Evolutionary conservation across 108 stramenopile genomes (phyloP).

Genomic region (Pseudonitzschia multistriata): DNA sequence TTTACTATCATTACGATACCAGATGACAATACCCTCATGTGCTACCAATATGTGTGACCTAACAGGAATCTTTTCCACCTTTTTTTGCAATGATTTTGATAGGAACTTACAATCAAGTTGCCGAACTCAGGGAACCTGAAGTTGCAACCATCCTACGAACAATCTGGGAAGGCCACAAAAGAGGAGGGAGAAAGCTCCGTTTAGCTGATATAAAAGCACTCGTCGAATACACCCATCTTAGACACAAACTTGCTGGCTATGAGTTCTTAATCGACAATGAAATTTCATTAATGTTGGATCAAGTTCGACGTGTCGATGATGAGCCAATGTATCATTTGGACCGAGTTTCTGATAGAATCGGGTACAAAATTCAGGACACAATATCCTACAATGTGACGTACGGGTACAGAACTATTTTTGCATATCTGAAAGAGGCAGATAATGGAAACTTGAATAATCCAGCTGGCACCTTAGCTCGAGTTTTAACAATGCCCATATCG

Average conservation of each 20-base stretch:
- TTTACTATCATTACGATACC: not conserved
- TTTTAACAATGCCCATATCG: slow-evolving; percentile 50
- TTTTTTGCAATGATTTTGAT: not conserved
- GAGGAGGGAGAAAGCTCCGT: slow-evolving; percentile 31
- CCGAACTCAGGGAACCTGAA: slow-evolving; percentile 47
- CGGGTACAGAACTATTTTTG: slow-evolving; percentile 60
- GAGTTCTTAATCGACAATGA: slow-evolving; percentile 54
- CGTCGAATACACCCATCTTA: slow-evolving; percentile 38
- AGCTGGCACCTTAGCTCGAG: slow-evolving; percentile 30
- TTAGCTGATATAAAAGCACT: slow-evolving; percentile 42
- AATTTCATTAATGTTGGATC: slow-evolving; percentile 52
- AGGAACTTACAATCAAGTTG: slow-evolving; percentile 63
- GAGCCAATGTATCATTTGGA: slow-evolving; percentile 47
- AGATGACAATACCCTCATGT: too few species aligned
- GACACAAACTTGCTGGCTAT: slow-evolving; percentile 39
- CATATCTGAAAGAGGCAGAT: slow-evolving; percentile 54
- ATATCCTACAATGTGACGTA: slow-evolving; percentile 52
- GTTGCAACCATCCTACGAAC: slow-evolving; percentile 38
- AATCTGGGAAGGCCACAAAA: slow-evolving; percentile 41
- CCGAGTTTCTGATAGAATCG: slow-evolving; percentile 40
- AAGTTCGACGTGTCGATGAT: slow-evolving; percentile 53
- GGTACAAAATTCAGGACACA: slow-evolving; percentile 65
- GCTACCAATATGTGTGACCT: too few species aligned
- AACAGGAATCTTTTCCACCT: not conserved
- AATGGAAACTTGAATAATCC: slow-evolving; percentile 24